phyloP scores from a whole-genome alignment of 129 eudicot species.

The Flaveria brownii region DNA sequence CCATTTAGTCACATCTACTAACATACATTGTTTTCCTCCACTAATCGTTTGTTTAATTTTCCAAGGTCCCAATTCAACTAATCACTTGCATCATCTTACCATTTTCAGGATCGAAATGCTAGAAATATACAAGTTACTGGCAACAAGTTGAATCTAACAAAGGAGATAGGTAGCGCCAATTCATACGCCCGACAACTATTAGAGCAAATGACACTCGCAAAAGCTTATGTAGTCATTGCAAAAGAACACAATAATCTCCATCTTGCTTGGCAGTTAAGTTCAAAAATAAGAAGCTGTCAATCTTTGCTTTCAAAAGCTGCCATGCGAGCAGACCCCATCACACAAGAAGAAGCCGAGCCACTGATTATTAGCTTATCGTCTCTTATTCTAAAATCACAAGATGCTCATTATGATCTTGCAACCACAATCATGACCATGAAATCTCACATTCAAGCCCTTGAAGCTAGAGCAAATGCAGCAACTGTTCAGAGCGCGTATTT shows the following conservation, averaged over 20 bases:
- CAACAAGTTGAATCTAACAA: conserved; percentile 50
- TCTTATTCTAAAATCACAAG: conserved; percentile 78
- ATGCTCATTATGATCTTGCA: conserved; percentile 86
- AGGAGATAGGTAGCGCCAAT: conserved; percentile 48
- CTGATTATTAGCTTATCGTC: conserved; percentile 57
- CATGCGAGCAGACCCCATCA: conserved; percentile 60
- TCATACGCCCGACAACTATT: conserved; percentile 71
- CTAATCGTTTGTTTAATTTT: background rate
- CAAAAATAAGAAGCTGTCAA: conserved; percentile 74
- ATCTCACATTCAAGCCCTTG: conserved; percentile 86
- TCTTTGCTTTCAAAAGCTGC: conserved; percentile 72
- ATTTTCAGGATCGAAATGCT: conserved; percentile 56
- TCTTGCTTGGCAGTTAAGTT: conserved; percentile 79
- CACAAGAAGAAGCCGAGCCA: conserved; percentile 71
- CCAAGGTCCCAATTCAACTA: background rate
- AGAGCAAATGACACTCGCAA: conserved; percentile 84
- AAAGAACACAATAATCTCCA: conserved; percentile 82
- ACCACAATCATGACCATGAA: conserved; percentile 96
- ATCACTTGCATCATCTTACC: background rate
- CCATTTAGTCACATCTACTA: too few species aligned
- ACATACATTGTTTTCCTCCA: too few species aligned
- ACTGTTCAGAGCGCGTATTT: conserved; percentile 68
- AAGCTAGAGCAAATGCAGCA: conserved; percentile 84
- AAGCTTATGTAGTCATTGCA: conserved; percentile 75
- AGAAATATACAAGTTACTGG: conserved; percentile 41